A percentile compares a stretch with the other conserved stretches of the same genome.
These are phyloP conservation scores for Larix kaempferi DNA, from an alignment of 75 land plant genomes.

Conservation along the genomic window DNA sequence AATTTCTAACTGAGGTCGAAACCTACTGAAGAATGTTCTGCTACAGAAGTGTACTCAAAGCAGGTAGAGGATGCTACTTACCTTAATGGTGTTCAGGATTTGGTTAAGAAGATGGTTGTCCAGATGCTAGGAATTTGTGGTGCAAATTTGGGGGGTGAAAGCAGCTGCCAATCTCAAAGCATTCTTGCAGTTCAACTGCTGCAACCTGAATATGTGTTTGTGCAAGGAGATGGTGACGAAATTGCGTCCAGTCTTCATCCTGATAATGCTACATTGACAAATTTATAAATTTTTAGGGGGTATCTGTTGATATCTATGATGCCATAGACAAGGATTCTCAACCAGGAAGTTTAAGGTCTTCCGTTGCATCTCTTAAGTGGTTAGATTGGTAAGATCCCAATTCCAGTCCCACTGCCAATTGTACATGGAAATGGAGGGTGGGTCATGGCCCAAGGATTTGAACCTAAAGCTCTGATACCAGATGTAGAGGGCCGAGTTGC, in stretches of 20 bases:
- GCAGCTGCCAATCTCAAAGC: slow-evolving; percentile 5
- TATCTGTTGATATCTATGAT: slow-evolving; percentile 61
- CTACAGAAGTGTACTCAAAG: slow-evolving; percentile 8
- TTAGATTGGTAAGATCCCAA: neutral
- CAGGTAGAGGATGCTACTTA: slow-evolving; percentile 10
- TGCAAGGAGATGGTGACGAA: slow-evolving; percentile 13
- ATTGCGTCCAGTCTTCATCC: slow-evolving; percentile 14
- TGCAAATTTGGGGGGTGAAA: slow-evolving; percentile 4
- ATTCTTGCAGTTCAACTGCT: slow-evolving; percentile 49
- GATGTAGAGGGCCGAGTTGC: too few species aligned
- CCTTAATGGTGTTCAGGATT: slow-evolving; percentile 63
- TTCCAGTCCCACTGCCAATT: neutral
- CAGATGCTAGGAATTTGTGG: slow-evolving; percentile 35
- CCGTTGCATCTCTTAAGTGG: slow-evolving; percentile 14
- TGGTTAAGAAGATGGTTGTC: slow-evolving; percentile 74
- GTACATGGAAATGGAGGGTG: slow-evolving; percentile 11
- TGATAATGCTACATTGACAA: slow-evolving; percentile 45
- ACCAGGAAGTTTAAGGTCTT: too few species aligned
- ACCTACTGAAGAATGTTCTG: slow-evolving; percentile 9
- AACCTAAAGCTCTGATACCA: too few species aligned
- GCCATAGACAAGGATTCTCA: neutral
- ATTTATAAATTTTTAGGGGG: slow-evolving; percentile 61
- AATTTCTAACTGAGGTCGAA: neutral
- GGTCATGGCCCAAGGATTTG: too few species aligned
- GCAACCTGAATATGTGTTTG: slow-evolving; percentile 65